phyloP scores from a whole-genome alignment of 2,329 filamentous ascomycete species.

The Chaetomium olivaceum region DNA sequence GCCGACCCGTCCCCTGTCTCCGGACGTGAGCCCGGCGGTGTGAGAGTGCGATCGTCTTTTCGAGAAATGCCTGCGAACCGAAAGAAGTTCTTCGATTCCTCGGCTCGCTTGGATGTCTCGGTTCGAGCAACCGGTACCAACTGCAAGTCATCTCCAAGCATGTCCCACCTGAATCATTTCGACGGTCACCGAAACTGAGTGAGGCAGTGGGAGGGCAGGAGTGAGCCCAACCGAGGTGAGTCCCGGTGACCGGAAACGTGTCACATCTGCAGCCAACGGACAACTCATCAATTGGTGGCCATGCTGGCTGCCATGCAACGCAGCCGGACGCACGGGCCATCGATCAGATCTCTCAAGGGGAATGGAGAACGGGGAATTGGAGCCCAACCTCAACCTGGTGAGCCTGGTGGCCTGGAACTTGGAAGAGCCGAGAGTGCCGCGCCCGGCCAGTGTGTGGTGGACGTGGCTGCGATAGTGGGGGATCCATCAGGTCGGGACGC shows the following conservation, averaged over 20 bases:
- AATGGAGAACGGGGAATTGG: constrained; percentile 8
- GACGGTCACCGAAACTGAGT: background rate
- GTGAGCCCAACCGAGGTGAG: constrained; percentile 5
- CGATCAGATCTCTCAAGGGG: background rate
- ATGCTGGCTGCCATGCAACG: constrained; percentile 21
- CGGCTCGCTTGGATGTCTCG: background rate
- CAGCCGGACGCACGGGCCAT: constrained; percentile 19
- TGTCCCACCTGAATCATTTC: background rate
- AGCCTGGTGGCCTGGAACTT: background rate
- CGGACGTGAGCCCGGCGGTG: background rate
- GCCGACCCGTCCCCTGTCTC: background rate
- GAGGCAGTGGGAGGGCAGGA: background rate
- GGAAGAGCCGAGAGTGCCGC: constrained; percentile 24
- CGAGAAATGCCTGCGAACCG: background rate
- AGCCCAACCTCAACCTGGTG: constrained; percentile 16
- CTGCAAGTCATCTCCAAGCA: background rate
- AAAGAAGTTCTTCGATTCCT: background rate
- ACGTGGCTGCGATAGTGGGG: constrained; percentile 9
- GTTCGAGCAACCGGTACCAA: background rate
- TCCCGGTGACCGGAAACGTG: constrained; percentile 23
- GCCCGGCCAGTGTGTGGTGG: constrained; percentile 10
- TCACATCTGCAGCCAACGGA: constrained; percentile 22
- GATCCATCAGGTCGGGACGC: constrained; percentile 13
- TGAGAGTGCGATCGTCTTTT: background rate
- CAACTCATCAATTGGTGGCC: constrained; percentile 22